Base-by-base conservation (phyloP, 2,329 filamentous ascomycete genomes). In the Zymoseptoria tritici region DNA sequence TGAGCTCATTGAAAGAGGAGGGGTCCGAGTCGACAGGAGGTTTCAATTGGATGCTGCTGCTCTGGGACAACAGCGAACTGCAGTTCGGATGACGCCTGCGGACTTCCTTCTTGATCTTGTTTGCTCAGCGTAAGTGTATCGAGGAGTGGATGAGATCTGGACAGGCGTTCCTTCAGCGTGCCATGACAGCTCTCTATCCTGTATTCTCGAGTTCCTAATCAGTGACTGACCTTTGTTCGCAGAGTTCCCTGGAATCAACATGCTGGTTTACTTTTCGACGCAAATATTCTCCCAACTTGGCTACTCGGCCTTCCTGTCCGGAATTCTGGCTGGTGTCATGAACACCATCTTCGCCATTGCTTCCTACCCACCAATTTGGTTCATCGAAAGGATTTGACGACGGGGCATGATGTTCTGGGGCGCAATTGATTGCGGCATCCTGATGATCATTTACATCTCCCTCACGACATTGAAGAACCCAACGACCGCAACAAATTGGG, bases 181-280 rank as follows among this genome's bases (percentile, higher is more conserved):
- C n/a, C n/a, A n/a, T n/a, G n/a, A n/a, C n/a, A n/a, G n/a, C n/a
- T n/a, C n/a, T n/a, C n/a, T n/a, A n/a, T n/a, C n/a, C n/a, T n/a
- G n/a, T n/a, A n/a, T n/a, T n/a, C n/a, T n/a, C n/a, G n/a, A n/a
- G n/a, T n/a, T n/a, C n/a, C n/a, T n/a, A n/a, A n/a, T n/a, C n/a
- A n/a, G n/a, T n/a, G n/a, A n/a, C 7, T 29, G 26, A 9, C 26
- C 26, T 29, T 1, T 29, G 26, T 8, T 8, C 26, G n/a, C 56
- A 53, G n/a, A 57, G n/a, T 21, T n/a, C 19, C 11, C 2, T 31
- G 60, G 54, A 16, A 60, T 64, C 24, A 64, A 64, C 54, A 26
- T 64, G 7, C 68, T 73, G 6, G 73, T 70, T 0, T 73, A 75
- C 60, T 76, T 74, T 57, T 68, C 71, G 0, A 72, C 73, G 1